Percentiles rank a stretch among this genome's conserved stretches.
Evolutionary conservation across 768 basidiomycete genomes (phyloP).

Genomic region (Tricholomella constricta): DNA sequence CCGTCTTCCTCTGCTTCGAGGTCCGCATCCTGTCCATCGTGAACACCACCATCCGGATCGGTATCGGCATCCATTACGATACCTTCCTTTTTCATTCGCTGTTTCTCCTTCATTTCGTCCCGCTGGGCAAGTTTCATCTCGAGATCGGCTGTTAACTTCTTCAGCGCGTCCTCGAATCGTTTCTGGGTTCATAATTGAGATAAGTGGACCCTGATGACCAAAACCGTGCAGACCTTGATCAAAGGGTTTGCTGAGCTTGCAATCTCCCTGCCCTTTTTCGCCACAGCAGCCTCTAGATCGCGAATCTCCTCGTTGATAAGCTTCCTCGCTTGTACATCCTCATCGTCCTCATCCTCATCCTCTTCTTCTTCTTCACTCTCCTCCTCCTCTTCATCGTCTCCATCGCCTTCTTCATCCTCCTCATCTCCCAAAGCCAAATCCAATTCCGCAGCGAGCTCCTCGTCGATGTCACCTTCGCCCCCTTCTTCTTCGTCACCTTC

Average conservation of each 20-base stretch:
- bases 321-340: constrained; percentile 74
- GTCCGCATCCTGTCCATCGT: constrained; percentile 33
- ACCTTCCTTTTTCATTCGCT: constrained; percentile 71
- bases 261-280: constrained; percentile 83
- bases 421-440: constrained; percentile 80
- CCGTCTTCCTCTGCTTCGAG: constrained; percentile 31
- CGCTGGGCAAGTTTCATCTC: constrained; percentile 82
- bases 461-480: constrained; percentile 81
- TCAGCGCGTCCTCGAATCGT: constrained; percentile 91
- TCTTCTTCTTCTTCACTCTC: constrained; percentile 72
- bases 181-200: constrained; percentile 45
- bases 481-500: constrained; percentile 64
- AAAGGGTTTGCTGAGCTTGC: constrained; percentile 83
- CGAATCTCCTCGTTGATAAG: constrained; percentile 86
- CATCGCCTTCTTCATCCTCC: constrained; percentile 58
- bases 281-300: constrained; percentile 85
- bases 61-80: constrained; percentile 43
- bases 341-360: constrained; percentile 84
- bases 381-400: constrained; percentile 62
- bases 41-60: constrained; percentile 36
- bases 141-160: constrained; percentile 83
- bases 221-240: constrained; percentile 59
- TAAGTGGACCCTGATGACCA: not conserved
- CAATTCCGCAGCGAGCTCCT: constrained; percentile 85
- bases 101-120: constrained; percentile 78